Evolutionary conservation across 495 filamentous ascomycete species (phyloP).

Genomic region (Zalerion maritima): DNA sequence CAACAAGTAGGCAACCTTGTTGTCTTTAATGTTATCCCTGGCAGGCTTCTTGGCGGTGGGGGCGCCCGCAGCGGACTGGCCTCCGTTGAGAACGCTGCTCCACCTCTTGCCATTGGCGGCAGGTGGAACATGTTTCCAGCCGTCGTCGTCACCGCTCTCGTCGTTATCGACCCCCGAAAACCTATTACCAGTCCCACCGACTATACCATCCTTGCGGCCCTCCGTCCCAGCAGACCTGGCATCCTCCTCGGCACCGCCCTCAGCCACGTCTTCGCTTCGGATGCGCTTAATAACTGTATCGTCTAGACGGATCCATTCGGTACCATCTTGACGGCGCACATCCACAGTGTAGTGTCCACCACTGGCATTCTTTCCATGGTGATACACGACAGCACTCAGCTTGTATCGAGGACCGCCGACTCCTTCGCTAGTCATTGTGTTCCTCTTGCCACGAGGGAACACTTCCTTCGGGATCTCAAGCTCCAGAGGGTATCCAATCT

Average conservation of each 20-base stretch:
- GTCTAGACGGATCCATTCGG: conserved; percentile 90
- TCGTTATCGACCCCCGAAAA: conserved; percentile 49
- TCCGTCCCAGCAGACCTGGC: conserved; percentile 42
- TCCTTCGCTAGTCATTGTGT: conserved; percentile 43
- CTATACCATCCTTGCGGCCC: conserved; percentile 26
- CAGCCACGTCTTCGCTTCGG: conserved; percentile 78
- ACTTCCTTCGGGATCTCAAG: conserved; percentile 88
- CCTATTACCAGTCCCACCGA: conserved; percentile 35
- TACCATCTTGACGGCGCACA: conserved; percentile 80
- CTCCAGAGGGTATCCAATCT: conserved; percentile 85
- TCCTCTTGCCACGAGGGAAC: conserved; percentile 63
- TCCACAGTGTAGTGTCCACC: conserved; percentile 96
- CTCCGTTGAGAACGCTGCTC: conserved; percentile 48
- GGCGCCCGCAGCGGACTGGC: conserved; percentile 25
- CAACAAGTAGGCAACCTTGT: conserved; percentile 90
- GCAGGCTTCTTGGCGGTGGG: conserved; percentile 49
- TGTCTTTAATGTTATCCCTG: conserved; percentile 68
- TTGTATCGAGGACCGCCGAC: conserved; percentile 59
- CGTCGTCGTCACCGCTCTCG: conserved; percentile 53
- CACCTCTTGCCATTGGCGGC: conserved; percentile 46
- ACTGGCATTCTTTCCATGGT: conserved; percentile 89
- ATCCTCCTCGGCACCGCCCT: conserved; percentile 68
- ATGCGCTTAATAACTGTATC: conserved; percentile 83
- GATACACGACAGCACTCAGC: conserved; percentile 86
- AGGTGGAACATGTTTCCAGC: conserved; percentile 77